phyloP scores from a whole-genome alignment of 2,329 filamentous ascomycete genomes.

The Purpureocillium lavendulum region DNA sequence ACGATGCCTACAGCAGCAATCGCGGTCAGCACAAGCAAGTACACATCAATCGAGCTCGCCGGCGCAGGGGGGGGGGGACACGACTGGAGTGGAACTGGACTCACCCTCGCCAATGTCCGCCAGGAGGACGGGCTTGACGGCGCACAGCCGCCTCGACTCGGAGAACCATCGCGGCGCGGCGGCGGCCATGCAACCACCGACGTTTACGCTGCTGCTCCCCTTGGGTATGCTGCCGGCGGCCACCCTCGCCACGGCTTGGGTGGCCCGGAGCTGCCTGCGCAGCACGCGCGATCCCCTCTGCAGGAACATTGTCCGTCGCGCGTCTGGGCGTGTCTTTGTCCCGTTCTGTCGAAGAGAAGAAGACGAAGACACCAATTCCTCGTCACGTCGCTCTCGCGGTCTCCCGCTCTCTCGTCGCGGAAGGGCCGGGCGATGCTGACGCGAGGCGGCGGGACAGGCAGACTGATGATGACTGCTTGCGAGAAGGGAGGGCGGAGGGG shows the following conservation, averaged over 20 bases:
- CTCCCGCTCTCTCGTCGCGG: too few relatives aligned
- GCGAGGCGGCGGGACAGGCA: too few relatives aligned
- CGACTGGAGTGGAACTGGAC: too few relatives aligned
- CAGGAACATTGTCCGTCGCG: constrained; percentile 46
- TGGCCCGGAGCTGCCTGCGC: constrained; percentile 41
- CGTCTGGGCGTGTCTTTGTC: constrained; percentile 1
- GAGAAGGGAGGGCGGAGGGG: too few relatives aligned
- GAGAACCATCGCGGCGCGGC: constrained; percentile 38
- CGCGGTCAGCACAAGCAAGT: neutral
- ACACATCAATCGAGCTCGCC: too few relatives aligned
- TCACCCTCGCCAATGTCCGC: constrained; percentile 81
- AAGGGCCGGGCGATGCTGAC: too few relatives aligned
- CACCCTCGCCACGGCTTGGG: constrained; percentile 28
- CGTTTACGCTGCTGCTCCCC: neutral
- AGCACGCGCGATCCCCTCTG: constrained; percentile 41
- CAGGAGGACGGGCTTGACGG: constrained; percentile 70
- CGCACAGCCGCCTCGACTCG: constrained; percentile 37
- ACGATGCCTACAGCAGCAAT: constrained; percentile 66
- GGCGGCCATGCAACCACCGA: constrained; percentile 15
- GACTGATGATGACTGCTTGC: too few relatives aligned
- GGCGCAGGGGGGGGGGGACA: too few relatives aligned
- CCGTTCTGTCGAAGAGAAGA: constrained; percentile 1
- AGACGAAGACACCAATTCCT: too few relatives aligned
- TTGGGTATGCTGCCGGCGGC: constrained; percentile 17
- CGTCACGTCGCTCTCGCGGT: too few relatives aligned